Evolutionary conservation across 495 filamentous ascomycete species (phyloP).

Genomic region (Xylaria sp.): DNA sequence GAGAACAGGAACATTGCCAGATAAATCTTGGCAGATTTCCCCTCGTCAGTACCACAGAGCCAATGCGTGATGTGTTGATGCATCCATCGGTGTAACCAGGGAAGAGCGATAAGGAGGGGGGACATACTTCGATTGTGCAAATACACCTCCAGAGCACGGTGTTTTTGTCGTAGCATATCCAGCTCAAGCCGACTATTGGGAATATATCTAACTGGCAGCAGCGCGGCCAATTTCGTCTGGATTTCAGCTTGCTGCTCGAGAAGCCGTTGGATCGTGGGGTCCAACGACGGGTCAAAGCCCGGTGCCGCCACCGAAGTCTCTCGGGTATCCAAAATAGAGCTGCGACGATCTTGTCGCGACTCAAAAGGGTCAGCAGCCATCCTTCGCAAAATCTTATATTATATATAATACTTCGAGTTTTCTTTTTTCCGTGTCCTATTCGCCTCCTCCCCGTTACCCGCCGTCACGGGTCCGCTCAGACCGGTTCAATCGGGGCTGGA

Average conservation of each 20-base stretch:
- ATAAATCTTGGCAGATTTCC: constrained; percentile 42
- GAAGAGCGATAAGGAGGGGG: constrained; percentile 4
- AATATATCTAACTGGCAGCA: constrained; percentile 54
- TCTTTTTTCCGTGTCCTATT: constrained; percentile 25
- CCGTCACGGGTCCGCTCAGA: neutral
- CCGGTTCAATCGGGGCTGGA: constrained; percentile 14
- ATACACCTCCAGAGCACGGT: constrained; percentile 51
- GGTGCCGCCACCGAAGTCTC: constrained; percentile 41
- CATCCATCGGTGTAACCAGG: constrained; percentile 6
- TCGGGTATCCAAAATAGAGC: constrained; percentile 39
- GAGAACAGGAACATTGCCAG: constrained; percentile 49
- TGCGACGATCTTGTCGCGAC: constrained; percentile 43
- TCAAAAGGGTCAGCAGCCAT: constrained; percentile 42
- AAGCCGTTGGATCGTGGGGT: constrained; percentile 53
- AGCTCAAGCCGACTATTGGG: constrained; percentile 53
- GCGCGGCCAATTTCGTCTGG: constrained; percentile 52
- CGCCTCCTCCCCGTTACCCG: constrained; percentile 17
- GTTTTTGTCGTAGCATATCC: constrained; percentile 57
- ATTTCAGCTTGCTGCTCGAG: constrained; percentile 59
- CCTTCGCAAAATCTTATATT: constrained; percentile 27
- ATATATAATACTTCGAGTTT: constrained; percentile 14
- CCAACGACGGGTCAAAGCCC: constrained; percentile 48
- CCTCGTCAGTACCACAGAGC: constrained; percentile 11
- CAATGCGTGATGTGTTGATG: neutral
- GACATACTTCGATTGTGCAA: constrained; percentile 53